phyloP scores from a whole-genome alignment of 352 stramenopile species.

The Thraustotheca clavata region DNA sequence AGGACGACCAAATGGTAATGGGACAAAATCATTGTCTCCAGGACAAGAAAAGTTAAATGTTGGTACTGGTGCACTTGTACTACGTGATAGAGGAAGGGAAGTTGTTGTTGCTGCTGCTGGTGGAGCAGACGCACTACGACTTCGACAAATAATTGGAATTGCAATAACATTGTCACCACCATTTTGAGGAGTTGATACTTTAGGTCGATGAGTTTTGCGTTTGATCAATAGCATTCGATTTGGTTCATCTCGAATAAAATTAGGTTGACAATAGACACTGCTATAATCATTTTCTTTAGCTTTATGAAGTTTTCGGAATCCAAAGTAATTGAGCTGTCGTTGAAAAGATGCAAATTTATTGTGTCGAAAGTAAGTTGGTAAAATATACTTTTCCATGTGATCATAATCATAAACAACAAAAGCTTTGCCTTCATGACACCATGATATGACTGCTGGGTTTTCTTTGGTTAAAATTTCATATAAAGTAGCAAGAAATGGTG shows the following conservation, averaged over 20 bases:
- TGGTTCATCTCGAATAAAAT: slow-evolving; percentile 47
- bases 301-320: slow-evolving; percentile 45
- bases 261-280: slow-evolving; percentile 62
- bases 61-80: background rate
- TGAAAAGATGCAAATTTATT: slow-evolving; percentile 88
- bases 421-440: slow-evolving; percentile 52
- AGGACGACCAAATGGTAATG: background rate
- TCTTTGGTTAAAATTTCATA: slow-evolving; percentile 70
- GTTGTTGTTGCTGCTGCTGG: background rate
- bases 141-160: background rate
- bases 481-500: slow-evolving; percentile 53
- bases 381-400: slow-evolving; percentile 52
- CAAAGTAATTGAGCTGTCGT: slow-evolving; percentile 86
- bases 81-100: background rate
- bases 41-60: slow-evolving; percentile 1
- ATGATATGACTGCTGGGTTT: slow-evolving; percentile 54
- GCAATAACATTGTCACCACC: background rate
- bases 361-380: slow-evolving; percentile 93
- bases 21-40: background rate
- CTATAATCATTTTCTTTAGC: slow-evolving; percentile 57
- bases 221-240: slow-evolving; percentile 67
- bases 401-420: slow-evolving; percentile 64
- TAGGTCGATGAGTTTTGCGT: slow-evolving; percentile 31
- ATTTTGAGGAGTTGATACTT: slow-evolving; percentile 8
- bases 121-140: background rate